Evolutionary conservation across 164 flowering plant species (phyloP).

Genomic region (Aristolochia contorta): DNA sequence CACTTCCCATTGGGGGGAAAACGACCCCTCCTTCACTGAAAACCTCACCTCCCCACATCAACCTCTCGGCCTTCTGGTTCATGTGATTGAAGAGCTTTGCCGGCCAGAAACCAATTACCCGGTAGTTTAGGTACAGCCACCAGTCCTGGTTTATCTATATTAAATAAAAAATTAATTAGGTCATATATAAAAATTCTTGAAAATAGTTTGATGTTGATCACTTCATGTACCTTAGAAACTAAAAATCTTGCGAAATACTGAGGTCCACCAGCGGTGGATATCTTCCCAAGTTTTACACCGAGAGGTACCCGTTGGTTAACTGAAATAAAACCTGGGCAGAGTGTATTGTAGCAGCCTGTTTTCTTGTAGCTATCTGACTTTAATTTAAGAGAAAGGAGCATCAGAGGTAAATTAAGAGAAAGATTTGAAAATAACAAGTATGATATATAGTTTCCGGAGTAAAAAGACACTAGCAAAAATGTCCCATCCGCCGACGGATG

Average conservation of each 20-base stretch:
- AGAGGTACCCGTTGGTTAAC: neutral
- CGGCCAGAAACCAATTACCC: neutral
- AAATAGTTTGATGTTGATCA: neutral
- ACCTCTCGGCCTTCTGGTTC: neutral
- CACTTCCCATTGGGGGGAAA: slow-evolving; percentile 1
- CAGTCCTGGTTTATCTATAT: neutral
- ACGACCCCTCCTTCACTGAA: neutral
- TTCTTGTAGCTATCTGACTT: neutral
- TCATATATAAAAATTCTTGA: neutral
- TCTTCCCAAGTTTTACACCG: neutral
- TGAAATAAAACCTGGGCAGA: neutral
- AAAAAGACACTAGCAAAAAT: no score
- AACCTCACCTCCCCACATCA: neutral
- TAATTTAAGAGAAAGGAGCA: neutral
- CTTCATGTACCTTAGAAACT: neutral
- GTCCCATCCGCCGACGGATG: no score
- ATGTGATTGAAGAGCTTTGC: neutral
- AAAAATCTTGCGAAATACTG: neutral
- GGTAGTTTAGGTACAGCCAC: neutral
- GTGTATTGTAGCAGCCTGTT: neutral
- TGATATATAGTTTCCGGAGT: no score
- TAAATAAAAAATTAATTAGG: neutral
- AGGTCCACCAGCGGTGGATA: neutral
- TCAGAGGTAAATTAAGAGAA: no score
- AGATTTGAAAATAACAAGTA: no score